Evolutionary conservation across 345 rosid genomes (phyloP), one percentile per base, ranked within the genome.

Genomic region (Sisymbrium irio): DNA sequence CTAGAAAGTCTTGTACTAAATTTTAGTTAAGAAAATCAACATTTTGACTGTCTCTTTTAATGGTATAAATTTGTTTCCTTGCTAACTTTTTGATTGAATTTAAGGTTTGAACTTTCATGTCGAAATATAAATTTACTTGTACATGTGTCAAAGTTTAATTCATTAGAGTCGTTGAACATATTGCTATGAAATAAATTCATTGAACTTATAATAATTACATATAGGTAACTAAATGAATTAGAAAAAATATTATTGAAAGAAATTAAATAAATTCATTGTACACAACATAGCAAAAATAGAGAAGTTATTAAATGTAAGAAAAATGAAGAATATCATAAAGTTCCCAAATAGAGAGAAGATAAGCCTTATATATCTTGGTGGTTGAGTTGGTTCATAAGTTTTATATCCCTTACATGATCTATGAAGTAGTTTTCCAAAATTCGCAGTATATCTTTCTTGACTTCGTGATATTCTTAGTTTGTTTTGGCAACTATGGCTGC

Each of bases 401-500:
- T 9, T 6, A 17, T 9, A n/a, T 51, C 35, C 17, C 10, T 37
- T 15, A 20, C 39, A 42, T n/a, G n/a, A n/a, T 35, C 9, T 49
- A 20, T 25, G 6, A 30, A n/a, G n/a, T 32, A 19, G 22, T 32
- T 57, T 15, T 32, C 73, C n/a, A 25, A 46, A 30, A n/a, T 18
- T 20, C 49, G 22, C 11, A 57, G 27, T 6, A 17, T 12, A 22
- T 35, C 30, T 53, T 27, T 25, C 6, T 45, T 8, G 0, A 17
- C 14, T 70, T 59, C 15, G 14, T 28, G 33, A 8, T 27, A n/a
- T 51, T 32, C 19, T 28, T 19, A 14, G 32, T 41, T 44, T 53
- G 11, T 41, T 32, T 44, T n/a, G 55, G 49, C 42, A 51, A 47
- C 4, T 10, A 72, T 72, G 77, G 68, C 42, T 37, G 53, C 19